Conservation (phyloP, 257 asterid genomes). For the Solanum paucissectum region DNA sequence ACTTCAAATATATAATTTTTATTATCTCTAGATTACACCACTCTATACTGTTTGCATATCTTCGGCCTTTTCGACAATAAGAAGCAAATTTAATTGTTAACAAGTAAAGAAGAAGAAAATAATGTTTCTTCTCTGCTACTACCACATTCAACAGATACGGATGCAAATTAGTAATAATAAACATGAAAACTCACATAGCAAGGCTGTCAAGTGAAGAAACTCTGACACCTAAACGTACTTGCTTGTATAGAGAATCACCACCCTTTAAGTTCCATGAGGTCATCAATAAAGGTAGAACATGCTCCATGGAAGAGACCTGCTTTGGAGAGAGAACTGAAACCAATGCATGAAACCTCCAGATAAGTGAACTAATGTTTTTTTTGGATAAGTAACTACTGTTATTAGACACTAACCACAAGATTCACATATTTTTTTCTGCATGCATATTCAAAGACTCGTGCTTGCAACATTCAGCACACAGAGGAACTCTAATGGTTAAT, state of each 20-base stretch:
- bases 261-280: constrained; percentile 40
- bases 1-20: not conserved
- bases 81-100: not conserved
- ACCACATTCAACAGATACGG: not conserved
- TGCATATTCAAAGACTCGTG: not conserved
- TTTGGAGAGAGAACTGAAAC: constrained; percentile 67
- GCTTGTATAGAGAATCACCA: constrained; percentile 29
- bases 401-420: not conserved
- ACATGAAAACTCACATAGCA: constrained; percentile 58
- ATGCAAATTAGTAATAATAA: not conserved
- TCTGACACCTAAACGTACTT: constrained; percentile 55
- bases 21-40: not conserved
- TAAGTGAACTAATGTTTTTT: not conserved
- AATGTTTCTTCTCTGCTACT: not conserved
- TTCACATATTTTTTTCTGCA: not conserved
- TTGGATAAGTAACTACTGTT: not conserved
- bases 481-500: not conserved
- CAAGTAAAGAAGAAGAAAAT: not conserved
- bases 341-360: constrained; percentile 3
- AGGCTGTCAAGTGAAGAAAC: constrained; percentile 45
- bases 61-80: not conserved
- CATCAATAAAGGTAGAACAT: constrained; percentile 76
- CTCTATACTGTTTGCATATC: not conserved
- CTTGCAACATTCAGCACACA: not conserved
- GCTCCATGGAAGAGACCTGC: constrained; percentile 73